Base-by-base conservation (phyloP, 1,284 basidiomycete species). In the Tetrapyrgos nigripes region DNA sequence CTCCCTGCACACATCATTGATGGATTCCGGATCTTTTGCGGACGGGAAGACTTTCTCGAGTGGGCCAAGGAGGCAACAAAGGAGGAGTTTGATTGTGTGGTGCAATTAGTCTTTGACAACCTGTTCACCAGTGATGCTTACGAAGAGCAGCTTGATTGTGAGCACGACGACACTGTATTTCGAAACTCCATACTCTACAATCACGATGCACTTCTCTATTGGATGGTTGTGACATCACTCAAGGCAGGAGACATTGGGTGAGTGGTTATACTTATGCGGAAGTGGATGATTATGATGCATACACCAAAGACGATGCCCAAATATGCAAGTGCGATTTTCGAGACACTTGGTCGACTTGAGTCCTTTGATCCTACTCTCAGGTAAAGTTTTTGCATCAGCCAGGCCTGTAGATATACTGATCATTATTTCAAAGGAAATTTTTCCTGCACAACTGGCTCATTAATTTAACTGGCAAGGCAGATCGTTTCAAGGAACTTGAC, bases 251-350 rank as follows among this genome's bases (percentile, higher is more conserved):
- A 73, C 53, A 68, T 73, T 19, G 72, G 72, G 1, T 55, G 60
- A 3, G 68, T 72, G 14, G 49, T 72, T 10, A 62, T 68, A 33
- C 48, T 72, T 5, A 48, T 71, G 1, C 28, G 48, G 0, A 57
- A 68, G 33, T 64, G 64, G 54, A 67, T 71, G 68, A 53, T 73
- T 10, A 67, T 68, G 57, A 70, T 73, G 60, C 57, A 67, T 9
- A 60, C 64, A 1, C 62, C 62, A 3, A 65, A 65, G 14, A 66
- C 68, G 9, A 73, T 66, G 58, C 70, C 72, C 0, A 69, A 69
- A 35, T 73, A 73, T 61, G 71, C 70, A 0, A 67, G 73, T 63
- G 68, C 68, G 0, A 60, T 73, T 1, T 72, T 73, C 47, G 55
- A 64, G 17, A 63, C 64, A 0, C 51, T 71, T 11, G 57, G 64